Conservation (phyloP, 441 rosid species). For the Gossypium laxum region DNA sequence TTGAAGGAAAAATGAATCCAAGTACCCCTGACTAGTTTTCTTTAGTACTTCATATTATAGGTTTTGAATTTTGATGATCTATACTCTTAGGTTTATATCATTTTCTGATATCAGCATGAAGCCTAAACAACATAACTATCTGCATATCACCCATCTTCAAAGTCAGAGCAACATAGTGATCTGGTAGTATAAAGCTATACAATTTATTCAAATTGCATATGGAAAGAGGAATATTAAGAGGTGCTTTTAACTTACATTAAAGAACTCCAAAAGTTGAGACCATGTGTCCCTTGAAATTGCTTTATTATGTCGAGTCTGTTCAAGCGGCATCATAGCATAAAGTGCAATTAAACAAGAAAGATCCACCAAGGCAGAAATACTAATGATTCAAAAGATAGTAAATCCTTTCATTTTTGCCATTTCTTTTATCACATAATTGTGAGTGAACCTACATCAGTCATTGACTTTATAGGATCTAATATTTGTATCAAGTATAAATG, state of each 20-base stretch:
- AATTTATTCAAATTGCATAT: neutral
- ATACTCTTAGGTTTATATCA: neutral
- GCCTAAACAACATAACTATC: neutral
- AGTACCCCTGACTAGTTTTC: no score
- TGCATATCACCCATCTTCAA: no score
- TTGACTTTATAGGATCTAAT: no score
- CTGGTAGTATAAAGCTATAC: neutral
- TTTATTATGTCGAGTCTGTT: constrained; percentile 65
- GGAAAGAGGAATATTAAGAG: neutral
- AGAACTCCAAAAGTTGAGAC: constrained; percentile 82
- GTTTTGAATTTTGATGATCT: neutral
- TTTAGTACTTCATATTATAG: no score
- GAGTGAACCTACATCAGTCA: no score
- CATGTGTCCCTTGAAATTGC: constrained; percentile 93
- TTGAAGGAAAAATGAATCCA: no score
- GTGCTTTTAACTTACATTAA: constrained; percentile 35
- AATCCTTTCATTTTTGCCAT: no score
- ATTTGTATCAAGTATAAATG: neutral
- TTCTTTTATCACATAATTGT: no score
- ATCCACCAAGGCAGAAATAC: no score
- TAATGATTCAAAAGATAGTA: no score
- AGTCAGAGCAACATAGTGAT: neutral
- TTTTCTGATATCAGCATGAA: neutral
- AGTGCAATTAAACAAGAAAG: neutral
- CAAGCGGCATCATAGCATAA: constrained; percentile 15